Percentiles rank a stretch among this genome's conserved stretches.
phyloP scores from a whole-genome alignment of 2,329 filamentous ascomycete genomes.

The Scolecobasidium constrictum region DNA sequence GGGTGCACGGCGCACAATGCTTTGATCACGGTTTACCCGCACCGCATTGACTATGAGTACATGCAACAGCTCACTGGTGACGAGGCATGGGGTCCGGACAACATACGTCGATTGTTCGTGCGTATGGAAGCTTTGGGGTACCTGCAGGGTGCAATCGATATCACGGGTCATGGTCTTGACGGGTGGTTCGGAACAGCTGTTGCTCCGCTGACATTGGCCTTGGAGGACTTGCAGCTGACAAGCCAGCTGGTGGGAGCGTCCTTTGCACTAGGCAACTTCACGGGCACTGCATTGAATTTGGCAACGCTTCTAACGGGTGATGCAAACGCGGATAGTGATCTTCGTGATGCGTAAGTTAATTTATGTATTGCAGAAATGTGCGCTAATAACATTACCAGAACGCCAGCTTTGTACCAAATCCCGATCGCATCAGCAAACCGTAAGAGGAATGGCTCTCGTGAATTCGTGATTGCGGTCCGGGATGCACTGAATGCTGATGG shows the following conservation, averaged over 20 bases:
- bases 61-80: conserved; percentile 16
- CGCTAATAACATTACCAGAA: no score
- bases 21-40: conserved; percentile 14
- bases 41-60: conserved; percentile 15
- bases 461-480: not conserved
- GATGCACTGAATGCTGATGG: not conserved
- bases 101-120: conserved; percentile 48
- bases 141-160: conserved; percentile 28
- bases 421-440: not conserved
- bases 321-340: not conserved
- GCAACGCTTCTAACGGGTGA: not conserved
- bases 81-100: conserved; percentile 28
- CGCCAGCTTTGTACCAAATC: not conserved
- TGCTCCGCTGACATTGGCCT: not conserved
- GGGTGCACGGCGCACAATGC: conserved; percentile 28
- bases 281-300: not conserved
- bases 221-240: not conserved
- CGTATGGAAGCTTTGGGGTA: conserved; percentile 45
- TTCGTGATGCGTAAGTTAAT: not conserved
- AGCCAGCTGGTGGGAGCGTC: not conserved
- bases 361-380: no score
- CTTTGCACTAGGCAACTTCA: not conserved
- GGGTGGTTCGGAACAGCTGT: conserved; percentile 43
- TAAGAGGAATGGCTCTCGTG: not conserved
- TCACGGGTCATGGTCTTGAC: conserved; percentile 42